phyloP scores from a whole-genome alignment of 2,329 filamentous ascomycete species.

The Dothideomycetidae sp. region DNA sequence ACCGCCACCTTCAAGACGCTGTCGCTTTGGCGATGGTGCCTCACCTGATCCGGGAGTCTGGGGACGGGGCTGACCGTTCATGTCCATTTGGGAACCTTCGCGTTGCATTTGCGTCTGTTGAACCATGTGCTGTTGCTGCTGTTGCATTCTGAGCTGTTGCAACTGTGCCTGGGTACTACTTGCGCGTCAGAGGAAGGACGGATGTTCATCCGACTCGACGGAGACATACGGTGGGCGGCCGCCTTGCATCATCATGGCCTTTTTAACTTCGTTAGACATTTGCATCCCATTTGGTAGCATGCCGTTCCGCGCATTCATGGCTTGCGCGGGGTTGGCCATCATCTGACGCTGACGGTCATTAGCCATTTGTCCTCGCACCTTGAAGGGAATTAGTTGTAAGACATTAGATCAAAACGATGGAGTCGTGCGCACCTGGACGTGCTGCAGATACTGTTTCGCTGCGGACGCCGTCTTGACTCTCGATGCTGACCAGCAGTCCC shows the following conservation, averaged over 20 bases:
- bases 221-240: conserved; percentile 57
- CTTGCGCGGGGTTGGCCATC: conserved; percentile 13
- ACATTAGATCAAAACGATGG: too few relatives aligned
- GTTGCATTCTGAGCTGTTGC: conserved; percentile 41
- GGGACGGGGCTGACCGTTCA: conserved; percentile 59
- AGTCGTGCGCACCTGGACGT: conserved; percentile 62
- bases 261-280: conserved; percentile 51
- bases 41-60: conserved; percentile 72
- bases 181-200: neutral
- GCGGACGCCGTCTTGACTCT: conserved; percentile 35
- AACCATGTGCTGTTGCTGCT: conserved; percentile 59
- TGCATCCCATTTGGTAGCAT: conserved; percentile 48
- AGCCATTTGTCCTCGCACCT: conserved; percentile 42
- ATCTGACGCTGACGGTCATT: conserved; percentile 12
- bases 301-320: conserved; percentile 23
- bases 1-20: conserved; percentile 58
- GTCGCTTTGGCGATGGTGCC: conserved; percentile 82
- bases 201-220: too few relatives aligned
- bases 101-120: conserved; percentile 63
- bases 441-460: conserved; percentile 62
- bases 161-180: neutral
- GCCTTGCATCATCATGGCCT: conserved; percentile 59
- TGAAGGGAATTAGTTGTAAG: too few relatives aligned
- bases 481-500: conserved; percentile 84
- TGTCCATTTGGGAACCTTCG: conserved; percentile 75